These are phyloP conservation scores for Bipolaris cookei DNA, from an alignment of 2,329 filamentous ascomycete genomes.

Conservation along the genomic window DNA sequence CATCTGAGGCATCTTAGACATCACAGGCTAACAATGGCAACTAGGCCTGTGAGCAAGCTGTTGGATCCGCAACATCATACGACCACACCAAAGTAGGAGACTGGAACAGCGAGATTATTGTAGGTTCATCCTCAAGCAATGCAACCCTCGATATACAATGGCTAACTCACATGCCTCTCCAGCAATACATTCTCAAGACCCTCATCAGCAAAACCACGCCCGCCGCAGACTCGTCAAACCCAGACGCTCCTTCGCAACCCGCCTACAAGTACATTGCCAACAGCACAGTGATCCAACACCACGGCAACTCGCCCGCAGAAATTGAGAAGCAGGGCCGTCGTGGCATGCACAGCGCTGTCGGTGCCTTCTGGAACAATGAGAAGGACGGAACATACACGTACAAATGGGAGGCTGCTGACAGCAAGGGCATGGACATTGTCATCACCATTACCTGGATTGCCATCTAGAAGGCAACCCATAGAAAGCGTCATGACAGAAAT, in stretches of 20 bases:
- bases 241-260: conserved; percentile 56
- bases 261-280: conserved; percentile 94
- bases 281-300: conserved; percentile 97
- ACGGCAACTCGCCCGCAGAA: conserved; percentile 52
- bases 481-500: neutral
- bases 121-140: conserved; percentile 55
- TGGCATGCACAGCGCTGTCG: conserved; percentile 87
- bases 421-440: conserved; percentile 60
- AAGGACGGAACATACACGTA: conserved; percentile 89
- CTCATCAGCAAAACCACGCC: conserved; percentile 77
- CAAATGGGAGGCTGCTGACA: conserved; percentile 72
- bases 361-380: conserved; percentile 89
- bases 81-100: conserved; percentile 82
- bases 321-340: conserved; percentile 75
- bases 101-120: conserved; percentile 95
- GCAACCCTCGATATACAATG: neutral
- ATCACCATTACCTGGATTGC: conserved; percentile 73
- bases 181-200: conserved; percentile 78
- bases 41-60: conserved; percentile 81
- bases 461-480: conserved; percentile 28
- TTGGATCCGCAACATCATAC: conserved; percentile 78
- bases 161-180: conserved; percentile 30
- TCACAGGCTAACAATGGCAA: conserved; percentile 14
- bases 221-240: conserved; percentile 50
- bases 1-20: neutral